These are phyloP conservation scores for Sporisorium exsertum DNA, from an alignment of 1,284 basidiomycete genomes.

Conservation along the genomic window DNA sequence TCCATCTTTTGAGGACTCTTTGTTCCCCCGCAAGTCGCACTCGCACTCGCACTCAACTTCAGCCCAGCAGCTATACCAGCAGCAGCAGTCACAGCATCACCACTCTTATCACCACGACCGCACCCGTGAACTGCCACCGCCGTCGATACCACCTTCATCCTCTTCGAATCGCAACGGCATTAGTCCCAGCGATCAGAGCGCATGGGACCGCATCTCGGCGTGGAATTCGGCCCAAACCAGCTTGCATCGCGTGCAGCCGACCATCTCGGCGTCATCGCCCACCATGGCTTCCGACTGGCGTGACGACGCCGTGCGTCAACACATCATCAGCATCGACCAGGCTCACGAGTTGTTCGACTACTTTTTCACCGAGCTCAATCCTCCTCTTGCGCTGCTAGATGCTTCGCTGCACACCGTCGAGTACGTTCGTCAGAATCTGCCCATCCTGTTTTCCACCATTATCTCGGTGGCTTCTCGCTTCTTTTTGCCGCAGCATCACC, in stretches of 20 bases:
- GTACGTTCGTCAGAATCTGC: conserved; percentile 80
- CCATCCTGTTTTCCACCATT: conserved; percentile 83
- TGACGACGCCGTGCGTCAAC: conserved; percentile 42
- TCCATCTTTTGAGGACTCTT: conserved; percentile 29
- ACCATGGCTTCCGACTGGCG: conserved; percentile 28
- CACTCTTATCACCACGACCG: conserved; percentile 27
- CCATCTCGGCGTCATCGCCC: conserved; percentile 1
- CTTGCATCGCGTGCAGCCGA: conserved; percentile 14
- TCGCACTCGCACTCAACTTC: conserved; percentile 15
- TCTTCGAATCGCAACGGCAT: conserved; percentile 14
- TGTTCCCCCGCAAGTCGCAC: conserved; percentile 26
- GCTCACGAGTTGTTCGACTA: conserved; percentile 42
- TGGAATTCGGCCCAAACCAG: conserved; percentile 28
- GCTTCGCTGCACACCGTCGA: conserved; percentile 68
- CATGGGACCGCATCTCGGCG: conserved; percentile 25
- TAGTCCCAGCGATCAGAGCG: conserved; percentile 18
- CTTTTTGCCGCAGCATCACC: conserved; percentile 79
- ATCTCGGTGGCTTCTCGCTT: conserved; percentile 87
- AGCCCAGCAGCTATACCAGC: conserved; percentile 2
- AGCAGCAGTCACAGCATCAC: conserved; percentile 14
- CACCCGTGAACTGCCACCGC: conserved; percentile 33
- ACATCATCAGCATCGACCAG: conserved; percentile 35
- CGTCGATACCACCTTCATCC: conserved; percentile 17
- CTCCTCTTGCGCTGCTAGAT: conserved; percentile 68
- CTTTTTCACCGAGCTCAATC: conserved; percentile 52